phyloP scores from a whole-genome alignment of 768 basidiomycete species.

The Melanogaster broomeanus region DNA sequence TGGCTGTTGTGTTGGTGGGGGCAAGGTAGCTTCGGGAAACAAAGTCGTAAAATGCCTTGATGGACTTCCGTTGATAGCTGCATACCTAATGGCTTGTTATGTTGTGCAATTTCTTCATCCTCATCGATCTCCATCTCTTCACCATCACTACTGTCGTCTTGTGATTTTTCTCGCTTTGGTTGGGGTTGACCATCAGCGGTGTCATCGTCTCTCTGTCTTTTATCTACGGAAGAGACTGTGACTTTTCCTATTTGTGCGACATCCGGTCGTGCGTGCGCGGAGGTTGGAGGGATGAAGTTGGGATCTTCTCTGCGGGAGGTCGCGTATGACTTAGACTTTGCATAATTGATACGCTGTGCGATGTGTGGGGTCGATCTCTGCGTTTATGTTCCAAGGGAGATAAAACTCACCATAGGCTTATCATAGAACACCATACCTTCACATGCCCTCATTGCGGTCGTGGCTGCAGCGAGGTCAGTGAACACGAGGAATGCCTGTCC shows the following conservation, averaged over 20 bases:
- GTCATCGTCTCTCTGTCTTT: constrained; percentile 69
- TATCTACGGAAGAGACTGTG: constrained; percentile 45
- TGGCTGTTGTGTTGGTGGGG: constrained; percentile 52
- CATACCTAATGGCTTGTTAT: constrained; percentile 48
- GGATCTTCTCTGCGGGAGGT: constrained; percentile 80
- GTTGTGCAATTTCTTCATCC: constrained; percentile 64
- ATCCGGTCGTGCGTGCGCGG: constrained; percentile 57
- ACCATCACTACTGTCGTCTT: constrained; percentile 65
- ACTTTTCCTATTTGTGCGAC: constrained; percentile 40
- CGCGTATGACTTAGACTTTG: constrained; percentile 86
- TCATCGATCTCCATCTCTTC: constrained; percentile 97
- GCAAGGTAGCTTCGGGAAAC: constrained; percentile 37
- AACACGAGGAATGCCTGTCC: constrained; percentile 98
- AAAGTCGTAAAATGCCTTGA: constrained; percentile 15
- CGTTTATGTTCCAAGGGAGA: constrained; percentile 1
- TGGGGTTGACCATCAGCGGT: constrained; percentile 52
- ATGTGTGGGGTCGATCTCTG: constrained; percentile 11
- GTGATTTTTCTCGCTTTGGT: constrained; percentile 69
- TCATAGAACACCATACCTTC: constrained; percentile 94
- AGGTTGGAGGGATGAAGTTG: constrained; percentile 72
- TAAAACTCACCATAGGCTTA: constrained; percentile 76
- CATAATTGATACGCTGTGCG: constrained; percentile 84
- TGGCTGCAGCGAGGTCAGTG: constrained; percentile 86
- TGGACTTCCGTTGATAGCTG: constrained; percentile 18
- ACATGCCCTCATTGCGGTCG: constrained; percentile 89